A percentile compares a stretch with the other conserved stretches of the same genome.
phyloP scores from a whole-genome alignment of 805 yeast species.

The Sugiyamaella valdiviana region DNA sequence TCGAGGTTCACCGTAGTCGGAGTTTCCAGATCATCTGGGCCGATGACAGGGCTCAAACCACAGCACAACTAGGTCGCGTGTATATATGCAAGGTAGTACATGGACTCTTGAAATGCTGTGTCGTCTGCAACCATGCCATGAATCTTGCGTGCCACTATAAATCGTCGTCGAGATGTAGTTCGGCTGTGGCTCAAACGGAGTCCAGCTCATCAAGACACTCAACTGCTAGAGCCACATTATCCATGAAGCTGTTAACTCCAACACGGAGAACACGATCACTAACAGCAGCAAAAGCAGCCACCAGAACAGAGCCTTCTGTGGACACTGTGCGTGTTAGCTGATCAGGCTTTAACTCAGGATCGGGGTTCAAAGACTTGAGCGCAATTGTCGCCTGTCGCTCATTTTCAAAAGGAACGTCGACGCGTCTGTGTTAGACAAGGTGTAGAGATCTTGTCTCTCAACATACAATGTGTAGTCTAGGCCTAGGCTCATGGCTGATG shows the following conservation, averaged over 20 bases:
- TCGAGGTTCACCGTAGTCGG: no score
- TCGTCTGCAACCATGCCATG: no score
- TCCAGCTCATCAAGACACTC: slow-evolving; percentile 72
- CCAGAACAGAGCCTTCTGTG: slow-evolving; percentile 34
- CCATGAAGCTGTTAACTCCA: slow-evolving; percentile 75
- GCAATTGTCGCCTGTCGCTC: slow-evolving; percentile 60
- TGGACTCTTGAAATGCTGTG: no score
- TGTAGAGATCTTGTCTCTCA: background rate
- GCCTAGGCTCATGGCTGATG: slow-evolving; percentile 1
- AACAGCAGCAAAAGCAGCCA: slow-evolving; percentile 49
- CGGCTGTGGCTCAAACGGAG: no score
- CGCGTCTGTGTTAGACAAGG: slow-evolving; percentile 13
- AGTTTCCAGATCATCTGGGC: no score
- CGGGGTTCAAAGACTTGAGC: slow-evolving; percentile 55
- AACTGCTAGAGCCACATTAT: slow-evolving; percentile 64
- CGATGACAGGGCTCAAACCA: no score
- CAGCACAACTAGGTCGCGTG: no score
- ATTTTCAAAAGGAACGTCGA: slow-evolving; percentile 60
- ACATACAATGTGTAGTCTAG: slow-evolving; percentile 10
- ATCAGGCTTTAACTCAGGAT: slow-evolving; percentile 68
- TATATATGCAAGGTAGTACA: no score
- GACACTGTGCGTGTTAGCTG: slow-evolving; percentile 51
- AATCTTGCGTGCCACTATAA: no score
- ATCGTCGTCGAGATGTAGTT: no score
- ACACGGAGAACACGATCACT: slow-evolving; percentile 76